These are phyloP conservation scores for Saccharomycopsis vini DNA, from an alignment of 805 yeast genomes.

Conservation along the genomic window DNA sequence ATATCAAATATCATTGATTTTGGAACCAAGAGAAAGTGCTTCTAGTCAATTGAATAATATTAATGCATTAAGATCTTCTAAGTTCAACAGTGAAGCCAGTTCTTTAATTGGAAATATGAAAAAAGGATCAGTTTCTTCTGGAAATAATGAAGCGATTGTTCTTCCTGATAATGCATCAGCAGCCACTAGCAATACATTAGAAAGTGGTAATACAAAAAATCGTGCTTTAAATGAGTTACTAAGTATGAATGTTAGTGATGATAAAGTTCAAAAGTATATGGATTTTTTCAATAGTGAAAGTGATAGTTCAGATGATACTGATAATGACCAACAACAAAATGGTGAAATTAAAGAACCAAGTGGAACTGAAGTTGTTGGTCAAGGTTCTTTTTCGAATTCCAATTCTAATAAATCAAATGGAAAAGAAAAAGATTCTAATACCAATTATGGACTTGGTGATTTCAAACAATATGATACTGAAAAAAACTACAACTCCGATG, in stretches of 20 bases:
- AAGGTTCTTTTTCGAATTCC: too few species aligned
- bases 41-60: slow-evolving; percentile 10
- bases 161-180: background rate
- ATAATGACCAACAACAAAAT: background rate
- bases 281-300: background rate
- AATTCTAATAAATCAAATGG: too few species aligned
- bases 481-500: too few species aligned
- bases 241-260: background rate
- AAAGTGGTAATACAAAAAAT: background rate
- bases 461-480: too few species aligned
- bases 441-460: too few species aligned
- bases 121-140: too few species aligned
- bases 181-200: background rate
- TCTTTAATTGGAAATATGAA: too few species aligned
- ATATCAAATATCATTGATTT: slow-evolving; percentile 60
- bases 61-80: slow-evolving; percentile 5
- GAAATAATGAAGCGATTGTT: background rate
- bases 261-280: background rate
- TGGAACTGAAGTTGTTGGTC: background rate
- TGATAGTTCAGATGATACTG: slow-evolving; percentile 7
- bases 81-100: background rate
- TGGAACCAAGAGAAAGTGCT: slow-evolving; percentile 57
- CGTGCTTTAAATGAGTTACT: background rate
- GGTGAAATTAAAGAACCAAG: background rate
- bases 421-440: too few species aligned